These are phyloP conservation scores for Rhodamnia rubescens DNA, from an alignment of 345 rosid species.

Conservation along the genomic window DNA sequence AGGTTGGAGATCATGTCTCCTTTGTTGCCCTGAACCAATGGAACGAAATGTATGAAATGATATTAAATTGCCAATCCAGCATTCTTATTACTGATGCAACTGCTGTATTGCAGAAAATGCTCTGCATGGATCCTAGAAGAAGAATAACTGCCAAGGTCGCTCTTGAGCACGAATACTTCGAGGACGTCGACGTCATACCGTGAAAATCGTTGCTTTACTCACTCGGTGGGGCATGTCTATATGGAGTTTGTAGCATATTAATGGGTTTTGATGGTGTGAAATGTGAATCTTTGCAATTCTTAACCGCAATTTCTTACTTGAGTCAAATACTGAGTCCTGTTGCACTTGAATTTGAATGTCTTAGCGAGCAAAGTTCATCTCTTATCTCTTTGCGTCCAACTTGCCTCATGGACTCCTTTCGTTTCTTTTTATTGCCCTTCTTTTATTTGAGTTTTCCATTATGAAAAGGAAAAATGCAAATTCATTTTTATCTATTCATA, in stretches of 20 bases:
- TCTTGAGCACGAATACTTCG: conserved; percentile 83
- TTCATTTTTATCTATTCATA: neutral
- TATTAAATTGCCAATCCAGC: neutral
- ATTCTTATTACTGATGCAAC: neutral
- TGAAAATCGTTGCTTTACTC: conserved; percentile 12
- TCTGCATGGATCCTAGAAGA: conserved; percentile 77
- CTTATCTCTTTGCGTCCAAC: neutral
- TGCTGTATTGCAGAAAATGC: conserved; percentile 65
- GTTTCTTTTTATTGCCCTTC: neutral
- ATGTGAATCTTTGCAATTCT: neutral
- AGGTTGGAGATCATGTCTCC: neutral
- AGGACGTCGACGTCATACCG: conserved; percentile 27
- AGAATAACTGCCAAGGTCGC: conserved; percentile 86
- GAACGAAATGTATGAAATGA: neutral
- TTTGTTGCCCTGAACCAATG: neutral
- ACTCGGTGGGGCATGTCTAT: neutral
- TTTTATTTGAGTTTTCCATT: neutral
- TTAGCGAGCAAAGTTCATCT: neutral
- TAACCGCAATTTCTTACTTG: neutral
- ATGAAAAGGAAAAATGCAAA: neutral
- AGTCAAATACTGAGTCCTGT: neutral
- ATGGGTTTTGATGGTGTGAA: conserved; percentile 11
- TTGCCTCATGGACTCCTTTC: neutral
- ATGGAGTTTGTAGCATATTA: neutral
- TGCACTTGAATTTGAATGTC: neutral